phyloP scores from a whole-genome alignment of 805 yeast species.

The Clavispora asparagi region DNA sequence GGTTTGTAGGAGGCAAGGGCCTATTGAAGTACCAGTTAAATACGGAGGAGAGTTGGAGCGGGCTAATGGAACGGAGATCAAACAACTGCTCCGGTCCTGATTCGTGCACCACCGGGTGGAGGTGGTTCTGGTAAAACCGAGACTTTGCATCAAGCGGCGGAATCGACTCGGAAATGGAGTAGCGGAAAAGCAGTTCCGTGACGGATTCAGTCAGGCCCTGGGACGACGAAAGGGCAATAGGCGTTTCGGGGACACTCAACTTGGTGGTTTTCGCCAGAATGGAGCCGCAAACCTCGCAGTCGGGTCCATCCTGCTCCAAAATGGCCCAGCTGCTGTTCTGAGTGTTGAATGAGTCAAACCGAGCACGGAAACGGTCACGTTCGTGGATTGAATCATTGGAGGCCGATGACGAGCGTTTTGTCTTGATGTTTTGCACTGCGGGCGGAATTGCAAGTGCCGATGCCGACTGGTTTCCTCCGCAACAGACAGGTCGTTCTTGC shows the following conservation, averaged over 20 bases:
- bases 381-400: slow-evolving; percentile 37
- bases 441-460: background rate
- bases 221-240: slow-evolving; percentile 1
- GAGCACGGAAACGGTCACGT: slow-evolving; percentile 37
- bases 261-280: slow-evolving; percentile 35
- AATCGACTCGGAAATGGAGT: slow-evolving; percentile 4
- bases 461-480: too few relatives aligned
- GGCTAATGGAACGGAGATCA: background rate
- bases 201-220: slow-evolving; percentile 1
- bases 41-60: slow-evolving; percentile 12
- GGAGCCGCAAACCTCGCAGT: slow-evolving; percentile 32
- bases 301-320: slow-evolving; percentile 1
- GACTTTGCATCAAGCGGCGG: slow-evolving; percentile 18
- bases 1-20: slow-evolving; percentile 54
- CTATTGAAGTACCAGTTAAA: slow-evolving; percentile 36
- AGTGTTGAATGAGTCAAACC: slow-evolving; percentile 29
- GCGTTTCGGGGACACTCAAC: slow-evolving; percentile 15
- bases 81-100: background rate
- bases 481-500: background rate
- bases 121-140: slow-evolving; percentile 7
- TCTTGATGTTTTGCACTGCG: slow-evolving; percentile 2
- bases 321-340: slow-evolving; percentile 3
- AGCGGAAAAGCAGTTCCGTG: slow-evolving; percentile 1
- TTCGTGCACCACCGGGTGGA: background rate
- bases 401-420: slow-evolving; percentile 34